Base-by-base conservation (phyloP, 2,329 filamentous ascomycete species). In the Colletotrichum limetticola region DNA sequence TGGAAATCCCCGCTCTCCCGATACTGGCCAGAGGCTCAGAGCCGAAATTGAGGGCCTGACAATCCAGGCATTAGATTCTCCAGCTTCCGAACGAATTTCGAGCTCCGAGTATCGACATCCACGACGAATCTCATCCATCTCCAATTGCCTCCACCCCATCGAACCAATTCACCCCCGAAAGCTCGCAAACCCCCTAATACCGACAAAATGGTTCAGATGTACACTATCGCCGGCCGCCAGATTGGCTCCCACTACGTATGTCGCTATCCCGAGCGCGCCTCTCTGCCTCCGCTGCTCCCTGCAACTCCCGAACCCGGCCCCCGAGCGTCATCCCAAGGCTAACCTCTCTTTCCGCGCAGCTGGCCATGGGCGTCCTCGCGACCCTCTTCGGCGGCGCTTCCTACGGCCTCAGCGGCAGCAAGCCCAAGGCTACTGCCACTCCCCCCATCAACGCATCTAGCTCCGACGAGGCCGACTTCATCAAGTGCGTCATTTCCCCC, bases 391-490 rank as follows among this genome's bases (percentile, higher is more conserved):
- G 71, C 67, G 71, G 71, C 24, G 71, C 63, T 52, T 28, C 55
- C 53, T 63, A 62, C 58, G 85, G 84, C 76, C 87, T 86, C 74
- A 86, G 89, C 74, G 81, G 85, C 80, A 85, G 85, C 82, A 85
- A 83, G 80, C 79, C 79, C 76, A 73, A 80, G 76, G 83, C 83
- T 76, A 77, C 81, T 61, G 84, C 86, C 72, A 81, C 86, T 62
- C 89, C 89, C 75, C 89, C 89, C 63, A 89, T 91, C 85, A 91
- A 91, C 82, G 89, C 89, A 73, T 86, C 88, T 65, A 90, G 86
- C 83, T 85, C 88, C 78, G 89, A 91, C 80, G 89, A 91, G 85
- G 88, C 87, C 82, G 88, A 91, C 80, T 91, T 91, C 83, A 90
- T 91, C 86, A 90, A 91, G 89, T 91, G 82, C 85, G 87, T 74